Percentiles rank a stretch among this genome's conserved stretches.
Conservation (phyloP, 108 stramenopile genomes). For the Mediolabrus comicus region DNA sequence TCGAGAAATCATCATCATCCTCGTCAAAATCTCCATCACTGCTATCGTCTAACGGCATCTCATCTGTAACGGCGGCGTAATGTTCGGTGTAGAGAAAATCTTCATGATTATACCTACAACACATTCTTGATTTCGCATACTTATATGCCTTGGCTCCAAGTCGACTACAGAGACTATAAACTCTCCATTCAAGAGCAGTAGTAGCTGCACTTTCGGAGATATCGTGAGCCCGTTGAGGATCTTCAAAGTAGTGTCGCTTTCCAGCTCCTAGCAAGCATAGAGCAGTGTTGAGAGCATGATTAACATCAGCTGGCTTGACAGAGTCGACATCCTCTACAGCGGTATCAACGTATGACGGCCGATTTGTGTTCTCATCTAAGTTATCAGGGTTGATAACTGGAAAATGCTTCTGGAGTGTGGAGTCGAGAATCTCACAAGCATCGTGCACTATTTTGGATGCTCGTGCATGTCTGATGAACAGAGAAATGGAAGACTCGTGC, state of each 20-base stretch:
- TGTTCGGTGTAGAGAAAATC: not conserved
- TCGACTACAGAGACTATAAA: conserved; percentile 7
- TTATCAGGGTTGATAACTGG: not conserved
- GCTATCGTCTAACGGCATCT: not conserved
- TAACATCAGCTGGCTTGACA: conserved; percentile 11
- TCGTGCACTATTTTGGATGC: conserved; percentile 16
- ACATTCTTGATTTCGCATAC: conserved; percentile 28
- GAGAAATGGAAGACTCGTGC: conserved; percentile 18
- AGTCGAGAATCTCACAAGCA: not conserved
- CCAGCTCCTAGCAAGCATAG: conserved; percentile 17
- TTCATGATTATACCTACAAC: conserved; percentile 1
- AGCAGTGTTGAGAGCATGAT: conserved; percentile 16
- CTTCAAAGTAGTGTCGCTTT: conserved; percentile 7
- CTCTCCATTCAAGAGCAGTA: conserved; percentile 36
- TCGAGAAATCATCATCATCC: not conserved
- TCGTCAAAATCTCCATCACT: conserved; percentile 16
- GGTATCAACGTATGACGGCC: not conserved
- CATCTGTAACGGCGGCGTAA: conserved; percentile 13
- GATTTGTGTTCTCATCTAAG: not conserved
- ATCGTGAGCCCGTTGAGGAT: not conserved
- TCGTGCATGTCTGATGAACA: conserved; percentile 19
- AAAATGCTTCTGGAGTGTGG: conserved; percentile 7
- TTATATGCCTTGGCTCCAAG: conserved; percentile 34
- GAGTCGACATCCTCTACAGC: not conserved
- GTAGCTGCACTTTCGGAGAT: conserved; percentile 19